Evolutionary conservation across 805 yeast genomes (phyloP).

Genomic region (Zygosaccharomyces rouxii): DNA sequence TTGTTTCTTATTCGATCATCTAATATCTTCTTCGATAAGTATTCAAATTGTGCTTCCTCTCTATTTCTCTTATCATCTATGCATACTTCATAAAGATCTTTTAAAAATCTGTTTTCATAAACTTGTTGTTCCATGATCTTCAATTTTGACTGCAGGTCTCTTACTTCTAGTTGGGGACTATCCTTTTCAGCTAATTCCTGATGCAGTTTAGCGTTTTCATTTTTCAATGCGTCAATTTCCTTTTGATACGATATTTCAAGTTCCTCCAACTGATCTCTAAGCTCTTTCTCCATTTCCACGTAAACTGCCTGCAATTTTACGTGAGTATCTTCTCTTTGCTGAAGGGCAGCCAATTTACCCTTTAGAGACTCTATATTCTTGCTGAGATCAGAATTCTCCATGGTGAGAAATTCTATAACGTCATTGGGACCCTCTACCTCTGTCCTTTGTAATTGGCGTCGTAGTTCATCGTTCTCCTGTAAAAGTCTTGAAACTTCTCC

Average conservation of each 20-base stretch:
- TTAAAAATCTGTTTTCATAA: constrained; percentile 9
- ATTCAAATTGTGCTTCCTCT: constrained; percentile 3
- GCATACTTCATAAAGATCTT: background rate
- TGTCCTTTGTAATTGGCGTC: background rate
- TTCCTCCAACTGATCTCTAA: constrained; percentile 37
- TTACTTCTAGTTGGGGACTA: background rate
- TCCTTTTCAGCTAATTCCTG: background rate
- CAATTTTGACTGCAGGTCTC: background rate
- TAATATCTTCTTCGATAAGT: constrained; percentile 4
- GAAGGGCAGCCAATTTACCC: constrained; percentile 40
- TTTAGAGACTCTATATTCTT: constrained; percentile 35
- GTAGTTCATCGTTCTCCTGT: constrained; percentile 5
- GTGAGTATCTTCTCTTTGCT: constrained; percentile 7
- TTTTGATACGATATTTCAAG: constrained; percentile 17
- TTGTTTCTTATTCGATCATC: constrained; percentile 1
- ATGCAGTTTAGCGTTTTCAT: background rate
- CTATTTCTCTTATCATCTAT: background rate
- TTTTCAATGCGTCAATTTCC: background rate
- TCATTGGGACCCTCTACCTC: constrained; percentile 26
- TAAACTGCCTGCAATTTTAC: constrained; percentile 42
- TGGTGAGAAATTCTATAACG: constrained; percentile 36
- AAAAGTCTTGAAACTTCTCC: constrained; percentile 11
- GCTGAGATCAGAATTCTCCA: constrained; percentile 36
- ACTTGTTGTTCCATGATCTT: constrained; percentile 3
- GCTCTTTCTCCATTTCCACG: constrained; percentile 43